Base-by-base conservation (phyloP, 2,329 filamentous ascomycete species). In the Capronia coronata region DNA sequence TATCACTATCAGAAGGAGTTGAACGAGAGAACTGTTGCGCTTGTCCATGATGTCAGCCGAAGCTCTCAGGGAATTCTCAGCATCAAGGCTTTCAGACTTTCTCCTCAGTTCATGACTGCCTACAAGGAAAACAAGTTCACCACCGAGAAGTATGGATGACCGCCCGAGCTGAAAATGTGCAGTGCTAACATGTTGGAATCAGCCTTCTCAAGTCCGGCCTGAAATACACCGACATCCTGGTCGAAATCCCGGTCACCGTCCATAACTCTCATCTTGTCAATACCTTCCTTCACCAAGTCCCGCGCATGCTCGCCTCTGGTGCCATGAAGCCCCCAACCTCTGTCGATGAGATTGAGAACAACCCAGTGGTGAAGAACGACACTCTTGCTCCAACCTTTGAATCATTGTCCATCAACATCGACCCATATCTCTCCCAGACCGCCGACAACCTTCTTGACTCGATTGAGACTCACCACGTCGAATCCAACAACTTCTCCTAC, bases 81-180 rank as follows among this genome's bases (percentile, higher is more conserved):
- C 69, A 74, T 98, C 63, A 82, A 90, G 63, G 93, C 93, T 41
- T 97, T 94, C 79, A 83, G 87, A 63, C 76, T 98, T 57, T 91
- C 88, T n/a, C 76, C 80, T 35, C 77, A 78, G 58, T 97, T 98
- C 71, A 87, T 97, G 80, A 73, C 82, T 37, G 87, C 89, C 9
- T 95, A 86, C 74, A 95, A 94, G 77, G 93, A 98, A 79, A 83
- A 82, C 71, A 97, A 97, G 73, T 98, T 98, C 75, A 95, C 87
- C 30, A 91, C 89, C 1, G 93, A 98, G 68, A 89, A 79, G 90
- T 95, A 77, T 65, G 84, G 61, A 30, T 37, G 37, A 13, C 45
- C 46, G 11, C 13, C 27, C n/a, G 6, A 3, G 7, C 23, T 22
- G n/a, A n/a, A n/a, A n/a, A n/a, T n/a, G n/a, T n/a, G n/a, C n/a